Base-by-base conservation (phyloP, 306 rosid genomes). In the Herpetospermum pedunculosum region DNA sequence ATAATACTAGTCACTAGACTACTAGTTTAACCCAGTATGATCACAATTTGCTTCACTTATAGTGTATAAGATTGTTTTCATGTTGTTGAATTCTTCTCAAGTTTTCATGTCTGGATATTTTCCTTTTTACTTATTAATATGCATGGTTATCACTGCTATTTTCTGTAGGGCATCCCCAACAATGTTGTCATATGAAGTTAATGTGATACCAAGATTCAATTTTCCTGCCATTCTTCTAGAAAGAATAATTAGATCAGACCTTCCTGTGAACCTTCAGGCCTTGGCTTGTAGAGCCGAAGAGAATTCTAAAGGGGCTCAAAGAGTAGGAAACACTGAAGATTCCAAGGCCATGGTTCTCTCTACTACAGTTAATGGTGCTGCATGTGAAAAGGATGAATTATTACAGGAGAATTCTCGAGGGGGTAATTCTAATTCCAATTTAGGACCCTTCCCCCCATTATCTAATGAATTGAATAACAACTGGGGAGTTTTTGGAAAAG, bases 151-250 rank as follows among this genome's bases (percentile, higher is more conserved):
- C 48, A 13, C 30, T 41, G 35, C 35, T 41, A 41, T 19, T 58
- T 80, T 62, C 44, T 77, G 80, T 76, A 94, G 98, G 74, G 88
- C 92, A 11, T 89, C 95, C 26, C 77, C 97, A 30, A 83, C 97
- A 32, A 84, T 72, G 48, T 77, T 94, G 81, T 86, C 90, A 8
- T 91, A 91, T 64, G 98, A 94, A 84, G 91, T 94, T 70, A 91
- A 85, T 77, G 97, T 94, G 82, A 86, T 94, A 73, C 98, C 98
- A 43, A 88, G 97, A 79, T 85, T 94, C 85, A 94, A 91, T 78
- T 86, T 94, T 77, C 98, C 97, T 26, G 96, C 97, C 55, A 94
- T 94, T 84, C 87, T 94, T 81, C 81, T 89, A 75, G 97, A 94
- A 84, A 87, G 92, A 85, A 94, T 94, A 73, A 86, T 91, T 78